Evolutionary conservation across 306 rosid species (phyloP).

Genomic region (Acacia confusa): DNA sequence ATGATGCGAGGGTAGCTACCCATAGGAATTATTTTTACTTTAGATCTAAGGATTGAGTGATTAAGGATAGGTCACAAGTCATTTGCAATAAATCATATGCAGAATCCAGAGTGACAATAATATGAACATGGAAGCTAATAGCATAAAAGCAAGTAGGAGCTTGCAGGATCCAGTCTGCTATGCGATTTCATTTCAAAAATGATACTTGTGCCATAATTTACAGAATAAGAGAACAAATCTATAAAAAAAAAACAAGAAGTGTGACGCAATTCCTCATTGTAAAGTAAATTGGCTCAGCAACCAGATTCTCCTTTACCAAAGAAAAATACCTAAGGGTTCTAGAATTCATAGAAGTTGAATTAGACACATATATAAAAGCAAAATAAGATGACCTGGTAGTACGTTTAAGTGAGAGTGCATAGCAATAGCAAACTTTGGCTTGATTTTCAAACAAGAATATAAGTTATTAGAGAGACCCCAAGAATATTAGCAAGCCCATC

Average conservation of each 20-base stretch:
- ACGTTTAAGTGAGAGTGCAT: not conserved
- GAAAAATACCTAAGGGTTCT: not conserved
- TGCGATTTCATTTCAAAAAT: slow-evolving; percentile 5
- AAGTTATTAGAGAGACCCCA: not conserved
- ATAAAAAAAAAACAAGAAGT: not conserved
- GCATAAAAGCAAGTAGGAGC: slow-evolving; percentile 3
- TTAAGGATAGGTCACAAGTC: slow-evolving; percentile 39
- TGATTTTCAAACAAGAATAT: not conserved
- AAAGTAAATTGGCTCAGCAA: too few species aligned
- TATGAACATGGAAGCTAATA: slow-evolving; percentile 6
- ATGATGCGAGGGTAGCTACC: slow-evolving; percentile 96
- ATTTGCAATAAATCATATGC: slow-evolving; percentile 19
- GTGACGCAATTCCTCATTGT: not conserved
- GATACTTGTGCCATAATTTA: not conserved
- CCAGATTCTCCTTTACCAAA: not conserved
- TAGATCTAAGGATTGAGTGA: slow-evolving; percentile 57
- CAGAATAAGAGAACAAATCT: not conserved
- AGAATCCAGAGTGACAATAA: slow-evolving; percentile 18
- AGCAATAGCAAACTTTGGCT: not conserved
- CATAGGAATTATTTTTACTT: slow-evolving; percentile 92
- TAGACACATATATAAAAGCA: not conserved
- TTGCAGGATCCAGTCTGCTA: slow-evolving; percentile 24
- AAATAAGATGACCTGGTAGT: not conserved
- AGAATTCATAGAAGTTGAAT: slow-evolving; percentile 18
- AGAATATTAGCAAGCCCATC: not conserved